phyloP scores from a whole-genome alignment of 2,329 filamentous ascomycete genomes.

The Aspergillus phoenicis region DNA sequence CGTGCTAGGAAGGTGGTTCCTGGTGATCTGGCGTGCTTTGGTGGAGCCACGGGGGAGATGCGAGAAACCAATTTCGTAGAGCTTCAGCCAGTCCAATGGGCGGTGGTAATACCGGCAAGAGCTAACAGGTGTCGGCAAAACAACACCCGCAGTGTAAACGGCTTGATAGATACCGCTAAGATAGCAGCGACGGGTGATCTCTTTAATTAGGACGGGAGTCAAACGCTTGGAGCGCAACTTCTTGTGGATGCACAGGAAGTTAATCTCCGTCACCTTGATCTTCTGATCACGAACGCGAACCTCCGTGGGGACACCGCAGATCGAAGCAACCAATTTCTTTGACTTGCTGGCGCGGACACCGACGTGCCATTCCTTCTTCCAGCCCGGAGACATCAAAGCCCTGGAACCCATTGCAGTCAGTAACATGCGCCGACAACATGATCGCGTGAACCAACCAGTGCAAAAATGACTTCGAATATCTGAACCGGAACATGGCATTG shows the following conservation, averaged over 20 bases:
- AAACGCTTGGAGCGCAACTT: conserved; percentile 92
- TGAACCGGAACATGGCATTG: conserved; percentile 96
- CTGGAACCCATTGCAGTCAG: conserved; percentile 46
- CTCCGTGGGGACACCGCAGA: conserved; percentile 86
- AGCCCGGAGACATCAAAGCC: conserved; percentile 92
- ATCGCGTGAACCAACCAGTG: conserved; percentile 65
- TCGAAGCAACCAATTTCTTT: conserved; percentile 89
- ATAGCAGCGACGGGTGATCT: conserved; percentile 92
- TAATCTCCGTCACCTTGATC: conserved; percentile 85
- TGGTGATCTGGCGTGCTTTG: conserved; percentile 79
- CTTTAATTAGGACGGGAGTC: conserved; percentile 92
- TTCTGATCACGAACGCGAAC: conserved; percentile 76
- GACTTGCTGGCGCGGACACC: conserved; percentile 84
- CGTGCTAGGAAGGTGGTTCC: conserved; percentile 77
- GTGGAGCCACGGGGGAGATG: conserved; percentile 82
- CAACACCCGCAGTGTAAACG: conserved; percentile 89
- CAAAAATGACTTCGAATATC: conserved; percentile 86
- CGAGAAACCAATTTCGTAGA: conserved; percentile 93
- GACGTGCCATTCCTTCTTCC: conserved; percentile 92
- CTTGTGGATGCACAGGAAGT: conserved; percentile 98
- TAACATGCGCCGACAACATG: background rate
- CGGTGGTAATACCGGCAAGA: conserved; percentile 96
- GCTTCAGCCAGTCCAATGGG: conserved; percentile 91
- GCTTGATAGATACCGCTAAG: conserved; percentile 86
- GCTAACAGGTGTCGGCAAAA: conserved; percentile 87